These are phyloP conservation scores for Auricularia heimuer DNA, from an alignment of 768 basidiomycete species.

Conservation along the genomic window DNA sequence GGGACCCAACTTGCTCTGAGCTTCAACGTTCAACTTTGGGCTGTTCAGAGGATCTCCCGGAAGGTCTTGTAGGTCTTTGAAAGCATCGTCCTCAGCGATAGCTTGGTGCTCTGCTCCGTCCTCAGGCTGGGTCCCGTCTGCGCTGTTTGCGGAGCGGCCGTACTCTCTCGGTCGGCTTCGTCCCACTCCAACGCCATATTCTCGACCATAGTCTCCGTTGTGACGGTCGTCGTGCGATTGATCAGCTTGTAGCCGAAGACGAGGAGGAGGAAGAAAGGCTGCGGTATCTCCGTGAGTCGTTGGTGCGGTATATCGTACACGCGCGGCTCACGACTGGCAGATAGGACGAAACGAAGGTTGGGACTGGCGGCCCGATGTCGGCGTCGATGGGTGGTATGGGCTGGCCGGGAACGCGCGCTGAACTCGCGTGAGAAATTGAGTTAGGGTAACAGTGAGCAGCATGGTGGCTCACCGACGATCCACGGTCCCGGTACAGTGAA, in stretches of 20 bases:
- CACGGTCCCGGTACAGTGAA: neutral
- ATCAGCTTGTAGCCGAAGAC: conserved; percentile 14
- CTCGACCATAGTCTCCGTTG: conserved; percentile 5
- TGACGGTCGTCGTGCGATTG: conserved; percentile 6
- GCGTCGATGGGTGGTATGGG: neutral
- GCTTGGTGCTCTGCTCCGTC: no score
- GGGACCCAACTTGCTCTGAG: no score
- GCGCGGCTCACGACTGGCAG: neutral
- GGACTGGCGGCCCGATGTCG: neutral
- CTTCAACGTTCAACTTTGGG: no score
- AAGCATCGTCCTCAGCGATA: no score
- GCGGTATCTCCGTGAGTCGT: conserved; percentile 2
- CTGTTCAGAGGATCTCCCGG: no score
- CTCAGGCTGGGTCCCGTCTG: no score
- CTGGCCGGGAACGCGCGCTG: neutral
- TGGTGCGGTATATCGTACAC: neutral
- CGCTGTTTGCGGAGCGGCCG: no score
- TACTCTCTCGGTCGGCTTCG: neutral
- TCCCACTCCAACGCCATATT: neutral
- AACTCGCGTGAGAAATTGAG: neutral
- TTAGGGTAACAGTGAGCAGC: no score
- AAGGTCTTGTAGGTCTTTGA: no score
- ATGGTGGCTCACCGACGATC: neutral
- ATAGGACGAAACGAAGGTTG: neutral
- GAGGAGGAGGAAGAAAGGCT: conserved; percentile 10